Conservation (phyloP, 176 grass and related monocot species). For the Tuctoria greenei region DNA sequence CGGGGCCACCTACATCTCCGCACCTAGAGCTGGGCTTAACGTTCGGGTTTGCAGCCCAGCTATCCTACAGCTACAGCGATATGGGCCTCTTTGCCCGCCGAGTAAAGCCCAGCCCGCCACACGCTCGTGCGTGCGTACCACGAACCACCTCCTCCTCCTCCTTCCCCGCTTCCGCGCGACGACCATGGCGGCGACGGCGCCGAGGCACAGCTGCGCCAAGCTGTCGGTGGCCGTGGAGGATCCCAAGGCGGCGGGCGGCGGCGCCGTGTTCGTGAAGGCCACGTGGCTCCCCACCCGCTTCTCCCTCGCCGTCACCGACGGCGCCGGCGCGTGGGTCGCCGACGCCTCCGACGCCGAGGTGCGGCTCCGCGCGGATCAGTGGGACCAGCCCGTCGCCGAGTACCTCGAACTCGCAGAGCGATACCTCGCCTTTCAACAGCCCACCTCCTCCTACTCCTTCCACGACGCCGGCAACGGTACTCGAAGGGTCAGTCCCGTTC, state of each 20-base stretch:
- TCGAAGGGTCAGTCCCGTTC: slow-evolving; percentile 50
- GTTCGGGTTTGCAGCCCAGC: background rate
- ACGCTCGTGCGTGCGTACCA: no score
- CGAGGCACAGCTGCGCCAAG: no score
- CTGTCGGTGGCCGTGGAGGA: no score
- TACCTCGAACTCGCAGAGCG: slow-evolving; percentile 71
- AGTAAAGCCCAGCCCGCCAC: background rate
- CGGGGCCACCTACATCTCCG: no score
- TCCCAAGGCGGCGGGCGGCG: slow-evolving; percentile 5
- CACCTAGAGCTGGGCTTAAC: background rate
- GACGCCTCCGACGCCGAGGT: slow-evolving; percentile 52
- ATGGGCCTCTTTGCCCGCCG: background rate
- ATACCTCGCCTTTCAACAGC: slow-evolving; percentile 78
- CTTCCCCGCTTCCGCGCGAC: no score
- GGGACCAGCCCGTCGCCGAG: slow-evolving; percentile 77
- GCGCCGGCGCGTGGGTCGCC: slow-evolving; percentile 70
- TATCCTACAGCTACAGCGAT: background rate
- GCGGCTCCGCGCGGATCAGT: slow-evolving; percentile 83
- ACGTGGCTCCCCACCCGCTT: slow-evolving; percentile 76
- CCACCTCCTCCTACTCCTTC: slow-evolving; percentile 68
- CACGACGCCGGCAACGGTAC: slow-evolving; percentile 72
- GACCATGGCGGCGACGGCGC: no score
- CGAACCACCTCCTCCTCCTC: no score
- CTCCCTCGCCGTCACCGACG: slow-evolving; percentile 80
- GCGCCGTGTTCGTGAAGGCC: slow-evolving; percentile 61